Evolutionary conservation across 768 basidiomycete genomes (phyloP).

Genomic region (Gloeophyllum trabeum): DNA sequence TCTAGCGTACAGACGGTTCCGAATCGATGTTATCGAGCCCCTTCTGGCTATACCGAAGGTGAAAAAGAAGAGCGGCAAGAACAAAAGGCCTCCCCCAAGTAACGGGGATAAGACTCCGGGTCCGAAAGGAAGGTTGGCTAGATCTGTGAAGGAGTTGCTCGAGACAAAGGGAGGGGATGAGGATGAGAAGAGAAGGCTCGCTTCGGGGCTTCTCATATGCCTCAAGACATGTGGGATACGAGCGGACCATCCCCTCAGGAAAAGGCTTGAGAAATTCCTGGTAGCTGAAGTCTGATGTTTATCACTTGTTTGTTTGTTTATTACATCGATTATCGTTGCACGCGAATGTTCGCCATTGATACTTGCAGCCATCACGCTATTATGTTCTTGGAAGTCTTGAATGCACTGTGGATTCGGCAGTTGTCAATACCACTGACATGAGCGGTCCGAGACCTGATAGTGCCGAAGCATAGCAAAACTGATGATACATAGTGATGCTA

Average conservation of each 20-base stretch:
- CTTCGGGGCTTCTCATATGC: slow-evolving; percentile 35
- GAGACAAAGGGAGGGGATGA: slow-evolving; percentile 37
- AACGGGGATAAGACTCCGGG: slow-evolving; percentile 25
- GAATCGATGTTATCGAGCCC: slow-evolving; percentile 63
- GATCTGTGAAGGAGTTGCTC: slow-evolving; percentile 53
- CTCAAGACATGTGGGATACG: slow-evolving; percentile 47
- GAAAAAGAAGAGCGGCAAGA: slow-evolving; percentile 36
- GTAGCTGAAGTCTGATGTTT: no score
- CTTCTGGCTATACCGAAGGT: slow-evolving; percentile 56
- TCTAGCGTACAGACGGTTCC: slow-evolving; percentile 60
- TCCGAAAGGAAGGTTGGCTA: slow-evolving; percentile 58
- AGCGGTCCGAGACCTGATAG: no score
- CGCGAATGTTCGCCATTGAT: no score
- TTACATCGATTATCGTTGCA: no score
- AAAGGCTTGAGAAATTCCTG: slow-evolving; percentile 51
- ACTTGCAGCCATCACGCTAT: no score
- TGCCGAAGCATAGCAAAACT: no score
- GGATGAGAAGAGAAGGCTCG: slow-evolving; percentile 34
- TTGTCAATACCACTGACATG: no score
- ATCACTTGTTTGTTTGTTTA: no score
- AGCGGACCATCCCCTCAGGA: slow-evolving; percentile 55
- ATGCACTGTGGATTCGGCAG: no score
- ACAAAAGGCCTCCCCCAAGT: slow-evolving; percentile 35
- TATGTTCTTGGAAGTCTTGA: no score
- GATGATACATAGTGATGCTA: no score